phyloP scores from a whole-genome alignment of 2,329 filamentous ascomycete species.

The Colletotrichum eremochloae region DNA sequence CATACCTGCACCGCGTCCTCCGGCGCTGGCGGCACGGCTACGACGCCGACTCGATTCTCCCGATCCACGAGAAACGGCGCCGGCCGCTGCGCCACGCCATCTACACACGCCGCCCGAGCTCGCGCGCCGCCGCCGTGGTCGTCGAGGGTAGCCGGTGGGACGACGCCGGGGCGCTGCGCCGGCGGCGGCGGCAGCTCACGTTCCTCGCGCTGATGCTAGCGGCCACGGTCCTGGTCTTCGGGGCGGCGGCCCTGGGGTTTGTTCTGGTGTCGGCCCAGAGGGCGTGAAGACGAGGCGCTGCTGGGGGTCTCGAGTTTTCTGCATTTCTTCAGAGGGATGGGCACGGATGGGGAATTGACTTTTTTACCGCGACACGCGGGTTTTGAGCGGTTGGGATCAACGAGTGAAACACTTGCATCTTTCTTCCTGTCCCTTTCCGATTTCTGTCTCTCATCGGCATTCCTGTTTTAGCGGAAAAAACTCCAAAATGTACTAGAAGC shows the following conservation, averaged over 20 bases:
- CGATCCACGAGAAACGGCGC: slow-evolving; percentile 16
- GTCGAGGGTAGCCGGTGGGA: not conserved
- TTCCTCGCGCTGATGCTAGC: slow-evolving; percentile 6
- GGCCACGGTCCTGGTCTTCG: not conserved
- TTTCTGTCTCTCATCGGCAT: too few species aligned
- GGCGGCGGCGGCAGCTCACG: not conserved
- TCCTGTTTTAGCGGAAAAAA: not conserved
- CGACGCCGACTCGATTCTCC: not conserved
- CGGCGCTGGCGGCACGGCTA: not conserved
- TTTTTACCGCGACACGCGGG: not conserved
- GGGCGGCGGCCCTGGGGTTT: slow-evolving; percentile 21
- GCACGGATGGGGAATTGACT: not conserved
- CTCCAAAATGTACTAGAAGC: not conserved
- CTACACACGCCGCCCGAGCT: not conserved
- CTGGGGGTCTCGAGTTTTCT: not conserved
- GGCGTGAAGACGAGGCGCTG: not conserved
- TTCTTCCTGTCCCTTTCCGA: not conserved
- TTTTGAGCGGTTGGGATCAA: not conserved
- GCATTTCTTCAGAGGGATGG: not conserved
- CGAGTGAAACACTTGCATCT: not conserved
- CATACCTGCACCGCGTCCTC: slow-evolving; percentile 26
- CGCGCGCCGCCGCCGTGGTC: not conserved
- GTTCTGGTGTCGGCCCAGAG: not conserved
- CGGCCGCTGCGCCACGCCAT: not conserved
- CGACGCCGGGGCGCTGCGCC: not conserved